A percentile compares a stretch with the other conserved stretches of the same genome.
phyloP scores from a whole-genome alignment of 805 yeast genomes.

The Blastobotrys attinorum region DNA sequence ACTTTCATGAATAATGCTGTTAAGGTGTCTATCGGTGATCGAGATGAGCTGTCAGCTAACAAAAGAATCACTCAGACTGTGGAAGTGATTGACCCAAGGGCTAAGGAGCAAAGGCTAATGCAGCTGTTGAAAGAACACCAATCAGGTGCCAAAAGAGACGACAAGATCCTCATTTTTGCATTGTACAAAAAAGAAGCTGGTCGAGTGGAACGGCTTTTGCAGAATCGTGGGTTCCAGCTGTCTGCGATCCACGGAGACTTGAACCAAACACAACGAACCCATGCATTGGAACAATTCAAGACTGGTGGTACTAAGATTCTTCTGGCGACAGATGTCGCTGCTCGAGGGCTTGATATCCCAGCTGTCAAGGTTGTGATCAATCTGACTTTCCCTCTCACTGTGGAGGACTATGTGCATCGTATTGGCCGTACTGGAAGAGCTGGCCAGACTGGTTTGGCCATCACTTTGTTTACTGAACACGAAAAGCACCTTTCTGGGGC shows the following conservation, averaged over 20 bases:
- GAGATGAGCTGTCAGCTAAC: slow-evolving; percentile 91
- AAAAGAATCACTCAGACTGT: slow-evolving; percentile 89
- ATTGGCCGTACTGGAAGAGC: slow-evolving; percentile 99
- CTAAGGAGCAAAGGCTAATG: slow-evolving; percentile 70
- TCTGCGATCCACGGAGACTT: slow-evolving; percentile 97
- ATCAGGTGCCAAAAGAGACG: slow-evolving; percentile 53
- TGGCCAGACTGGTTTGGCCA: slow-evolving; percentile 90
- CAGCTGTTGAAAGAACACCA: slow-evolving; percentile 70
- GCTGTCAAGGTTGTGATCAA: slow-evolving; percentile 93
- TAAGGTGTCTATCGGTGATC: slow-evolving; percentile 85
- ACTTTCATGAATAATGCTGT: slow-evolving; percentile 78
- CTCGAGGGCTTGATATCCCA: slow-evolving; percentile 96
- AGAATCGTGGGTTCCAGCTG: slow-evolving; percentile 66
- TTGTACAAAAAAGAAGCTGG: slow-evolving; percentile 95
- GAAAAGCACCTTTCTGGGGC: slow-evolving; percentile 97
- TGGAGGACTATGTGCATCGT: slow-evolving; percentile 94
- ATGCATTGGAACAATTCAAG: slow-evolving; percentile 79
- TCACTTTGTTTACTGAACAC: slow-evolving; percentile 91
- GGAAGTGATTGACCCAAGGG: slow-evolving; percentile 78
- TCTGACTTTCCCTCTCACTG: slow-evolving; percentile 91
- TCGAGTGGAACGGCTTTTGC: slow-evolving; percentile 71
- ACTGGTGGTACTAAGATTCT: slow-evolving; percentile 64
- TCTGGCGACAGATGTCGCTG: slow-evolving; percentile 97
- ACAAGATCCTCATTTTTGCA: slow-evolving; percentile 86
- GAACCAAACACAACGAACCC: slow-evolving; percentile 84